Conservation (phyloP, 225 moss, liverwort and hornwort species). For the Lunularia cruciata region DNA sequence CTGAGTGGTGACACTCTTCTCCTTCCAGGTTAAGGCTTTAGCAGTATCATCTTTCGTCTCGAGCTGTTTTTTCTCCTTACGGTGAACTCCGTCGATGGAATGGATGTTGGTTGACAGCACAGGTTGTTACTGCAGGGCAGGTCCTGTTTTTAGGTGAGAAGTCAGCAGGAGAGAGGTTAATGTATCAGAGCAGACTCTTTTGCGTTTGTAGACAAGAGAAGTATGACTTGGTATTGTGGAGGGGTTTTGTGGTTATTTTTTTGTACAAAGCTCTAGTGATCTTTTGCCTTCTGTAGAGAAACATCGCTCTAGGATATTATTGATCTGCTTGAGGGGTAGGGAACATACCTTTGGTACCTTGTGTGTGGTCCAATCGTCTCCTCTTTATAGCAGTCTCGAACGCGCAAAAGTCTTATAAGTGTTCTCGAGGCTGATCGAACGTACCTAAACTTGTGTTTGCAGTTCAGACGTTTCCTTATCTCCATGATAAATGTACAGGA, state of each 20-base stretch:
- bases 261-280: conserved; percentile 4
- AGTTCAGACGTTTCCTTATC: too few species aligned
- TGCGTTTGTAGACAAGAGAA: not conserved
- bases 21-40: not conserved
- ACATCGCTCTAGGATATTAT: too few species aligned
- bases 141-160: not conserved
- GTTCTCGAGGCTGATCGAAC: too few species aligned
- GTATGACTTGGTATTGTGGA: not conserved
- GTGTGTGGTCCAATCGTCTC: too few species aligned
- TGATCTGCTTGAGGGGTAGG: too few species aligned
- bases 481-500: too few species aligned
- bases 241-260: not conserved
- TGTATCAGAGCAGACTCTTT: not conserved
- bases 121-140: conserved; percentile 1
- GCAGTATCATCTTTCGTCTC: conserved; percentile 10
- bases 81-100: conserved; percentile 8
- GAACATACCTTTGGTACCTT: too few species aligned
- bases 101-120: not conserved
- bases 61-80: conserved; percentile 6
- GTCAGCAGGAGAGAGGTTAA: not conserved
- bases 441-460: too few species aligned
- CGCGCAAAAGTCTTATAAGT: too few species aligned
- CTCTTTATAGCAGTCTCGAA: too few species aligned
- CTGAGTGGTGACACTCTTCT: not conserved
- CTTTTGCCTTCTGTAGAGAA: not conserved